Percentiles rank a stretch among this genome's conserved stretches.
These are phyloP conservation scores for Boletus rubescentipes DNA, from an alignment of 768 basidiomycete species.

Conservation along the genomic window DNA sequence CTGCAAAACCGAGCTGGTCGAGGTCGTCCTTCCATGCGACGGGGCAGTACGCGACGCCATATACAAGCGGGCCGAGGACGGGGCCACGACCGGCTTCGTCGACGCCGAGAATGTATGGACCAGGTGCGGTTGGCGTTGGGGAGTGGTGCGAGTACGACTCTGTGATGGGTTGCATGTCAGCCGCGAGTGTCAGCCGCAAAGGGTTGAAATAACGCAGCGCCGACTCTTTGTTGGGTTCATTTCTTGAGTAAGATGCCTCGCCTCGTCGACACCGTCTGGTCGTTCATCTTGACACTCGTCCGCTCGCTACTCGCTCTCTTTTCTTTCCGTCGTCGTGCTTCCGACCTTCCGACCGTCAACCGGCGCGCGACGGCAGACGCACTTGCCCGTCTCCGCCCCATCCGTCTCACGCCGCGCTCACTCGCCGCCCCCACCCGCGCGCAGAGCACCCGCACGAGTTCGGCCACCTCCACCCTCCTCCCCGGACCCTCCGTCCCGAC, in stretches of 20 bases:
- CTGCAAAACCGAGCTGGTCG: slow-evolving; percentile 86
- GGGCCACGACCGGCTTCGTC: slow-evolving; percentile 98
- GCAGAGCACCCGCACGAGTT: slow-evolving; percentile 6
- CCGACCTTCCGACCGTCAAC: slow-evolving; percentile 11
- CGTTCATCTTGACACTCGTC: slow-evolving; percentile 28
- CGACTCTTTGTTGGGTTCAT: no score
- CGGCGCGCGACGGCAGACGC: slow-evolving; percentile 5
- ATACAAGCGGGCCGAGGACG: slow-evolving; percentile 93
- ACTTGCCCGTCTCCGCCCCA: slow-evolving; percentile 21
- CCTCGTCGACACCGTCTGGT: slow-evolving; percentile 13
- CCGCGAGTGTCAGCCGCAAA: slow-evolving; percentile 14
- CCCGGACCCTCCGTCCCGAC: not conserved
- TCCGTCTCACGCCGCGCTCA: slow-evolving; percentile 17
- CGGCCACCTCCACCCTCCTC: slow-evolving; percentile 16
- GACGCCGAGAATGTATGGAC: slow-evolving; percentile 95
- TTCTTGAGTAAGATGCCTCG: no score
- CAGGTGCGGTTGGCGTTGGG: slow-evolving; percentile 60
- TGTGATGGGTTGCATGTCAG: slow-evolving; percentile 40
- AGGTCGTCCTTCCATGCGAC: slow-evolving; percentile 70
- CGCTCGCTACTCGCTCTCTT: slow-evolving; percentile 26
- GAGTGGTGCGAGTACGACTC: slow-evolving; percentile 82
- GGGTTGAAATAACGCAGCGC: slow-evolving; percentile 15
- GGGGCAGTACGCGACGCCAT: slow-evolving; percentile 94
- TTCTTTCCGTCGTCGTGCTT: slow-evolving; percentile 8
- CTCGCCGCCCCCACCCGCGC: not conserved